phyloP scores from a whole-genome alignment of 306 rosid genomes.

The Mimosa pudica region DNA sequence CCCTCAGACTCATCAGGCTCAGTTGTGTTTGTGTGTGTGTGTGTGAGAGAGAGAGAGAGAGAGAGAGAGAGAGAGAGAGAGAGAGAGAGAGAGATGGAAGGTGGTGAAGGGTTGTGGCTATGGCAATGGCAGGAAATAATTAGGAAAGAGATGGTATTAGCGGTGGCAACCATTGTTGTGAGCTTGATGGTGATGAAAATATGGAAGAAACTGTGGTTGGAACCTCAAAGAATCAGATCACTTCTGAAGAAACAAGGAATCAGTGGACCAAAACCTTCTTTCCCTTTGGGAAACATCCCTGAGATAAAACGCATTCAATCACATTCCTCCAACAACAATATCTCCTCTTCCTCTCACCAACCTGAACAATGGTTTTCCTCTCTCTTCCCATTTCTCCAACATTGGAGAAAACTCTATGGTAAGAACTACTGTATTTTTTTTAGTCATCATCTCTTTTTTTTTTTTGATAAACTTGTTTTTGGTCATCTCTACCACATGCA shows the following conservation, averaged over 20 bases:
- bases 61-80: not conserved
- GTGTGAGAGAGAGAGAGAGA: not conserved
- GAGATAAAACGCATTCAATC: constrained; percentile 22
- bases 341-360: not conserved
- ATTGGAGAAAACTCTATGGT: constrained; percentile 39
- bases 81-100: not conserved
- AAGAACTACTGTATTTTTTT: not conserved
- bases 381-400: constrained; percentile 39
- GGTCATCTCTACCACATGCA: no score
- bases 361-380: constrained; percentile 31
- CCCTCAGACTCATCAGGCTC: not conserved
- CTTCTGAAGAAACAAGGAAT: constrained; percentile 37
- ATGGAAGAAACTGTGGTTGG: constrained; percentile 15
- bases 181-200: not conserved
- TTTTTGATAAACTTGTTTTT: no score
- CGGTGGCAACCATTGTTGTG: not conserved
- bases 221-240: constrained; percentile 31
- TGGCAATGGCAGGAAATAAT: no score
- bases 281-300: constrained; percentile 25
- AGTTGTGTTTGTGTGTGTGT: not conserved
- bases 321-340: not conserved
- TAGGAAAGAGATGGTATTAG: no score
- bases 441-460: no score
- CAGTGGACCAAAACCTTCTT: constrained; percentile 39
- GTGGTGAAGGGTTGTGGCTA: no score